Evolutionary conservation across 306 rosid genomes (phyloP).

Genomic region (Heteromeles arbutifolia): DNA sequence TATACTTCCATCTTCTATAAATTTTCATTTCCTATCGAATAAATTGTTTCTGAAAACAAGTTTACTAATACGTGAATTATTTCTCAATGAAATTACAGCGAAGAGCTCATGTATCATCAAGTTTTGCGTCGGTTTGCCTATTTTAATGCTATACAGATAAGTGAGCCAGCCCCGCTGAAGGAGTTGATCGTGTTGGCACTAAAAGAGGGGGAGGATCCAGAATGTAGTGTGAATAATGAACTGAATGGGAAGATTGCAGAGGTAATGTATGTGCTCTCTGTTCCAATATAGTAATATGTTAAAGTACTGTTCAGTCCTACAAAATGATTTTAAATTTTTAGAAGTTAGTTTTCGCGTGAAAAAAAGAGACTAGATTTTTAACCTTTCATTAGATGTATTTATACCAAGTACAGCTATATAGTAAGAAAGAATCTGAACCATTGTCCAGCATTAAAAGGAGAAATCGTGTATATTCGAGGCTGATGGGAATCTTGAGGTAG

Average conservation of each 20-base stretch:
- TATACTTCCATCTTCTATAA: neutral
- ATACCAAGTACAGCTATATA: neutral
- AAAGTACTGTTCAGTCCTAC: neutral
- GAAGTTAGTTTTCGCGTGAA: neutral
- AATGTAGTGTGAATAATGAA: conserved; percentile 43
- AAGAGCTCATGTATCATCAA: conserved; percentile 98
- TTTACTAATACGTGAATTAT: neutral
- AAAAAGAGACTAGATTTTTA: neutral
- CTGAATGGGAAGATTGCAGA: conserved; percentile 73
- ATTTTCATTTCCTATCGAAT: neutral
- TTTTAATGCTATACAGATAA: conserved; percentile 78
- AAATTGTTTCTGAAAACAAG: neutral
- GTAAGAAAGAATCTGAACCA: neutral
- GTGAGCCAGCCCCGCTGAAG: conserved; percentile 67
- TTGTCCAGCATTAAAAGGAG: neutral
- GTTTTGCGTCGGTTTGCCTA: conserved; percentile 74
- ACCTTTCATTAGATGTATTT: neutral
- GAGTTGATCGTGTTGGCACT: conserved; percentile 79
- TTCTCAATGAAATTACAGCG: conserved; percentile 42
- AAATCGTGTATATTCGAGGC: neutral
- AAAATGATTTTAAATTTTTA: neutral
- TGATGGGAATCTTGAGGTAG: neutral
- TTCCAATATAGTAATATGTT: neutral
- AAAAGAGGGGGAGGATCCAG: conserved; percentile 67
- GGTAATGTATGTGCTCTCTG: conserved; percentile 37